These are phyloP conservation scores for Mycothermus thermophilus DNA, from an alignment of 495 filamentous ascomycete species.

Conservation along the genomic window DNA sequence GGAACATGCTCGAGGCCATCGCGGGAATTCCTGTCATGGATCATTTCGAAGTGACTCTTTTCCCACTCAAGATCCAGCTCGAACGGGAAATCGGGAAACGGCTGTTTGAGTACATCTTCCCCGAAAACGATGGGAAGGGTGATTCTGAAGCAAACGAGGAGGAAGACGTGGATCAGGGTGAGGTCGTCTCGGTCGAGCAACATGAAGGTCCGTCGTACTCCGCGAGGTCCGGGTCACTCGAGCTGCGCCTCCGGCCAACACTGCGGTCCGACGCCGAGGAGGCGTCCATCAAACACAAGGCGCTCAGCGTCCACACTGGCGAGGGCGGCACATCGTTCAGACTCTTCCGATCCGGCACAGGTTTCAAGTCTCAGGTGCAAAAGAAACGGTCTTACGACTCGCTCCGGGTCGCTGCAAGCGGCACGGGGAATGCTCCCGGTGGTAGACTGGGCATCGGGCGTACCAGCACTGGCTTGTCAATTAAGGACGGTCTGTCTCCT, in stretches of 20 bases:
- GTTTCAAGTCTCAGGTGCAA: conserved; percentile 20
- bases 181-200: conserved; percentile 22
- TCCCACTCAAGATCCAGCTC: conserved; percentile 86
- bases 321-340: conserved; percentile 40
- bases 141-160: conserved; percentile 41
- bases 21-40: conserved; percentile 96
- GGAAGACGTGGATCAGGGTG: conserved; percentile 42
- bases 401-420: too few relatives aligned
- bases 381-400: conserved; percentile 62
- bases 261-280: conserved; percentile 44
- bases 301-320: conserved; percentile 32
- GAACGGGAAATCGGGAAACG: conserved; percentile 87
- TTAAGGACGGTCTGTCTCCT: conserved; percentile 25
- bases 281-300: conserved; percentile 34
- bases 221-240: conserved; percentile 53
- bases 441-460: too few relatives aligned
- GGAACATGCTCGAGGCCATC: conserved; percentile 96
- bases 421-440: too few relatives aligned
- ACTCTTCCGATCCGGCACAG: conserved; percentile 34
- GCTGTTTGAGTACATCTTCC: conserved; percentile 97
- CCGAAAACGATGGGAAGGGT: conserved; percentile 49
- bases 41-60: conserved; percentile 88
- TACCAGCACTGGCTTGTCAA: conserved; percentile 37
- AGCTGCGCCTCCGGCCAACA: conserved; percentile 66
- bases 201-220: conserved; percentile 25